These are phyloP conservation scores for Drechslera avenae DNA, from an alignment of 2,329 filamentous ascomycete genomes.

Conservation along the genomic window DNA sequence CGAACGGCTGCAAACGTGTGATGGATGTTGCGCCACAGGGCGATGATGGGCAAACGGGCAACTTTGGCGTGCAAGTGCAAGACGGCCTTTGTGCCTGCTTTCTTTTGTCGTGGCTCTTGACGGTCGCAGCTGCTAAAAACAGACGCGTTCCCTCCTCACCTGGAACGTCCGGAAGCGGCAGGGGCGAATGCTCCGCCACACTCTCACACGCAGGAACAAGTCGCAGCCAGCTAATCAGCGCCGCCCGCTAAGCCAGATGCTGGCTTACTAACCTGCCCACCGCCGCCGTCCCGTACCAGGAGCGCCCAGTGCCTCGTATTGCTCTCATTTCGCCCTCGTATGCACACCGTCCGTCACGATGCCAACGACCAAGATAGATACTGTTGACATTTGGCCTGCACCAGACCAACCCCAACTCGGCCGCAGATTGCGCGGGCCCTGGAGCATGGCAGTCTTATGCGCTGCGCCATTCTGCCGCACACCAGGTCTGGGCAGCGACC, in stretches of 20 bases:
- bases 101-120: not conserved
- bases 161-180: constrained; percentile 22
- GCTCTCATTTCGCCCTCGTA: not conserved
- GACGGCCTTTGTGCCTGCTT: not conserved
- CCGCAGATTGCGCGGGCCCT: not conserved
- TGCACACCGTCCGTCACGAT: not conserved
- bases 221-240: constrained; percentile 17
- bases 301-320: constrained; percentile 11
- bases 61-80: not conserved
- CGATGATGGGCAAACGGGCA: too few relatives aligned
- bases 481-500: constrained; percentile 13
- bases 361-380: not conserved
- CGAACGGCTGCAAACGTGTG: too few relatives aligned
- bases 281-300: constrained; percentile 11
- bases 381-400: not conserved
- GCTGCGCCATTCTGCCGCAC: constrained; percentile 14
- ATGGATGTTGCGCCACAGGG: not conserved
- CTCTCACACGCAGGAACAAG: constrained; percentile 26
- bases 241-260: constrained; percentile 5
- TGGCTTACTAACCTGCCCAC: not conserved
- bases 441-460: constrained; percentile 6
- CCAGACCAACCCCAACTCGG: not conserved
- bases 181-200: constrained; percentile 33
- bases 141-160: constrained; percentile 5
- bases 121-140: constrained; percentile 15